Evolutionary conservation across 1,284 basidiomycete genomes (phyloP).

Genomic region (Athelia sp.): DNA sequence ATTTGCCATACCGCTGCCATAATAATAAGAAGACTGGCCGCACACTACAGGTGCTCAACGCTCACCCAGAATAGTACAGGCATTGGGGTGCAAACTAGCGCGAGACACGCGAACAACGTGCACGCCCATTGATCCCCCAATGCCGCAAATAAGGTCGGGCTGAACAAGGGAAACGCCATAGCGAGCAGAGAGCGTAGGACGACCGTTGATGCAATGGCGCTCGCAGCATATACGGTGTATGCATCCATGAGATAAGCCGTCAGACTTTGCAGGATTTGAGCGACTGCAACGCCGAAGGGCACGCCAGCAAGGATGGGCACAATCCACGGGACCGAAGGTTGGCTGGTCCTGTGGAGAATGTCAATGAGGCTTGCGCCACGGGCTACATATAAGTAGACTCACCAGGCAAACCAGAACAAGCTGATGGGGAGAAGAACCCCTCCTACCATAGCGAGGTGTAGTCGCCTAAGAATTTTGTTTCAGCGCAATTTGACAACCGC

Average conservation of each 20-base stretch:
- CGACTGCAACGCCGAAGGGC: slow-evolving; percentile 61
- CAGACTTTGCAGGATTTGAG: slow-evolving; percentile 54
- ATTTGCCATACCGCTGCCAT: slow-evolving; percentile 49
- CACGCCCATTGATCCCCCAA: slow-evolving; percentile 67
- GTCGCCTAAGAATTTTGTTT: slow-evolving; percentile 44
- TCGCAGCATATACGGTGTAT: slow-evolving; percentile 60
- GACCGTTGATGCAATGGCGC: slow-evolving; percentile 65
- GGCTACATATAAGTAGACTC: slow-evolving; percentile 7
- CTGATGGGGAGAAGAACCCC: slow-evolving; percentile 53
- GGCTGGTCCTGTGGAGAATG: slow-evolving; percentile 45
- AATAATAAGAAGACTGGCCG: neutral
- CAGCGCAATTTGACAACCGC: neutral
- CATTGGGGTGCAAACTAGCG: slow-evolving; percentile 51
- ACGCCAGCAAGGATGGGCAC: slow-evolving; percentile 57
- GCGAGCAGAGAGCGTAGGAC: slow-evolving; percentile 63
- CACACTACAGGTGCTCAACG: slow-evolving; percentile 5
- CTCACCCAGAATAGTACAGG: slow-evolving; percentile 44
- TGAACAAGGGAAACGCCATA: slow-evolving; percentile 60
- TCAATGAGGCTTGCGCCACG: neutral
- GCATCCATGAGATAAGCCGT: slow-evolving; percentile 65
- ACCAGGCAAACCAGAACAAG: slow-evolving; percentile 60
- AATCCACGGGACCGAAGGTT: slow-evolving; percentile 53
- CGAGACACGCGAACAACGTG: slow-evolving; percentile 56
- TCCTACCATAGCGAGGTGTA: slow-evolving; percentile 54
- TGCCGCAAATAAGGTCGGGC: slow-evolving; percentile 47